Conservation (phyloP, 2,329 filamentous ascomycete genomes). For the Alternaria ventricosa region DNA sequence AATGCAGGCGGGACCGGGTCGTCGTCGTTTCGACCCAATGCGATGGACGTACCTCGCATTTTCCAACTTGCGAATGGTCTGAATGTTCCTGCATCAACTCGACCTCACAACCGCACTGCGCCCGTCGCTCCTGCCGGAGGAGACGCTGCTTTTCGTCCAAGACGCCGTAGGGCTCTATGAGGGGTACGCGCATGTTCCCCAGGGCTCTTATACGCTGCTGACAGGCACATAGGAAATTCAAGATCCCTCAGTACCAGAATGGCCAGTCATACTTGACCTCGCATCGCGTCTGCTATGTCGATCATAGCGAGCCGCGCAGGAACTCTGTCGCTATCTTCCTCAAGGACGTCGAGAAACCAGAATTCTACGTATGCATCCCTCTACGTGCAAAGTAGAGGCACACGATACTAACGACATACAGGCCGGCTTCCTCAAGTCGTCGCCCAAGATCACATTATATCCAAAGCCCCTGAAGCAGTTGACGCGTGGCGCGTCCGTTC, state of each 20-base stretch:
- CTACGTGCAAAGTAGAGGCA: neutral
- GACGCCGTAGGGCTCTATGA: conserved; percentile 97
- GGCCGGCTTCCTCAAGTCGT: conserved; percentile 94
- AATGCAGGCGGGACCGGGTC: conserved; percentile 7
- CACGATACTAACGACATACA: conserved; percentile 44
- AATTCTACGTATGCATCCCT: conserved; percentile 63
- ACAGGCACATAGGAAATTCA: conserved; percentile 75
- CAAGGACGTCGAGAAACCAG: conserved; percentile 87
- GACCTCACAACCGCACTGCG: conserved; percentile 96
- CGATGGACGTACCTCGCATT: conserved; percentile 19
- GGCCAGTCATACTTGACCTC: conserved; percentile 97
- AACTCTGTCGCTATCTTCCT: conserved; percentile 85
- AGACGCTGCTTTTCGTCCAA: conserved; percentile 94
- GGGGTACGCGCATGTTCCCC: conserved; percentile 68
- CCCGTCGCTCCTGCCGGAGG: conserved; percentile 89
- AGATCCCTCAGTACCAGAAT: conserved; percentile 91
- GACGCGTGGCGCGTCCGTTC: conserved; percentile 58
- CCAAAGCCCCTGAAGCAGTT: conserved; percentile 78
- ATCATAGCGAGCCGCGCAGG: conserved; percentile 82
- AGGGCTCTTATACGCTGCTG: conserved; percentile 14
- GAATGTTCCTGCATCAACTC: conserved; percentile 96
- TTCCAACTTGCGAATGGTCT: conserved; percentile 52
- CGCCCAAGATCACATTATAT: conserved; percentile 86
- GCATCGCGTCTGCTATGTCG: conserved; percentile 93
- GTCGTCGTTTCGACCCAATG: conserved; percentile 8